These are phyloP conservation scores for Sicyos edulis DNA, from an alignment of 306 rosid genomes.

Conservation along the genomic window DNA sequence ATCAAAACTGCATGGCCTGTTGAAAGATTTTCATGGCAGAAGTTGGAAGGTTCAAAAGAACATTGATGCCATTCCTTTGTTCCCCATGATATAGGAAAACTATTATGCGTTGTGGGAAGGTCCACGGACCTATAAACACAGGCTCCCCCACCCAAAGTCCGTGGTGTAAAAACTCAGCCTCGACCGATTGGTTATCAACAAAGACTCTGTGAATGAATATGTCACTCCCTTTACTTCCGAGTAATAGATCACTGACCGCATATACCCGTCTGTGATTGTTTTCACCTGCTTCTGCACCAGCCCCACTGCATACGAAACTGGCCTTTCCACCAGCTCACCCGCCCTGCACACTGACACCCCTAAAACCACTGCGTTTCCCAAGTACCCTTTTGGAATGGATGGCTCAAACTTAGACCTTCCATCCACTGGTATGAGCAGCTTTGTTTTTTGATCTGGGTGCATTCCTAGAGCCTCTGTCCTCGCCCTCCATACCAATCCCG, in stretches of 20 bases:
- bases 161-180: constrained; percentile 50
- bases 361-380: constrained; percentile 59
- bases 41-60: constrained; percentile 60
- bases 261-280: constrained; percentile 44
- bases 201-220: constrained; percentile 55
- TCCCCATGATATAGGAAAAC: constrained; percentile 49
- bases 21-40: constrained; percentile 67
- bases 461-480: constrained; percentile 51
- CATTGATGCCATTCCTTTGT: constrained; percentile 44
- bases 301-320: constrained; percentile 44
- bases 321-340: constrained; percentile 41
- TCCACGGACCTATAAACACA: constrained; percentile 50
- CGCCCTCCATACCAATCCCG: constrained; percentile 77
- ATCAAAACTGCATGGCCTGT: constrained; percentile 21
- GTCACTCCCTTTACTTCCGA: constrained; percentile 58
- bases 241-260: constrained; percentile 71
- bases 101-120: constrained; percentile 38
- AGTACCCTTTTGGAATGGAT: constrained; percentile 55
- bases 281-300: constrained; percentile 45
- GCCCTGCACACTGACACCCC: constrained; percentile 48
- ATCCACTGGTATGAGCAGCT: constrained; percentile 68
- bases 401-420: constrained; percentile 63
- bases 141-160: constrained; percentile 78
- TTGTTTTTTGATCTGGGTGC: constrained; percentile 51
- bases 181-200: constrained; percentile 65